These are phyloP conservation scores for Neofusicoccum kwambonambiense DNA, from an alignment of 2,329 filamentous ascomycete species.

Conservation along the genomic window DNA sequence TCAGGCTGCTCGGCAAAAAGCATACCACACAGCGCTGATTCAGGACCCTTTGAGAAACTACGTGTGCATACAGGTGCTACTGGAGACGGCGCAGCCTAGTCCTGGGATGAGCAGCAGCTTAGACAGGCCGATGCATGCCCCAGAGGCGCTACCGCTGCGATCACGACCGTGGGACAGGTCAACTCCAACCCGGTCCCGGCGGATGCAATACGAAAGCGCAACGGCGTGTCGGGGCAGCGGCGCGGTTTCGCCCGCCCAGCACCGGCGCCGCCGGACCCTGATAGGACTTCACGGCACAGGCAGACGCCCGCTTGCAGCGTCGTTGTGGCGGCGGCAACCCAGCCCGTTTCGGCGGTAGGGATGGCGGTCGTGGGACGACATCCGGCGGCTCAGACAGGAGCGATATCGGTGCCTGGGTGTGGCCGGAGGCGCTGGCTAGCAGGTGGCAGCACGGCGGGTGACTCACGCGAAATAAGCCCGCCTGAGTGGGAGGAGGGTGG, in stretches of 20 bases:
- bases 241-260: conserved; percentile 8
- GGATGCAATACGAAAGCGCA: not conserved
- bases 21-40: not conserved
- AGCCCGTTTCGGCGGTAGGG: not conserved
- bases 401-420: conserved; percentile 34
- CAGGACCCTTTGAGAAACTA: not conserved
- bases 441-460: conserved; percentile 34
- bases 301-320: not conserved
- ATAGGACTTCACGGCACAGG: not conserved
- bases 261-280: not conserved
- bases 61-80: not conserved
- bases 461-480: conserved; percentile 31
- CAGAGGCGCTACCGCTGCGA: not conserved
- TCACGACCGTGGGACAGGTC: not conserved
- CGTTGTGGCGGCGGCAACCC: conserved; percentile 11
- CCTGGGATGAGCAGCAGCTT: not conserved
- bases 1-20: conserved; percentile 10
- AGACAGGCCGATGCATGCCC: not conserved
- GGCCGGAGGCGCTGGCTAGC: conserved; percentile 20
- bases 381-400: conserved; percentile 22
- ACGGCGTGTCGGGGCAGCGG: conserved; percentile 4
- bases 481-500: not conserved
- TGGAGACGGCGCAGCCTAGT: not conserved
- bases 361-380: not conserved
- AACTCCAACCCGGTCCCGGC: not conserved